Percentiles rank a stretch among this genome's conserved stretches.
Conservation (phyloP, 164 flowering plant species). For the Vitis rupestris region DNA sequence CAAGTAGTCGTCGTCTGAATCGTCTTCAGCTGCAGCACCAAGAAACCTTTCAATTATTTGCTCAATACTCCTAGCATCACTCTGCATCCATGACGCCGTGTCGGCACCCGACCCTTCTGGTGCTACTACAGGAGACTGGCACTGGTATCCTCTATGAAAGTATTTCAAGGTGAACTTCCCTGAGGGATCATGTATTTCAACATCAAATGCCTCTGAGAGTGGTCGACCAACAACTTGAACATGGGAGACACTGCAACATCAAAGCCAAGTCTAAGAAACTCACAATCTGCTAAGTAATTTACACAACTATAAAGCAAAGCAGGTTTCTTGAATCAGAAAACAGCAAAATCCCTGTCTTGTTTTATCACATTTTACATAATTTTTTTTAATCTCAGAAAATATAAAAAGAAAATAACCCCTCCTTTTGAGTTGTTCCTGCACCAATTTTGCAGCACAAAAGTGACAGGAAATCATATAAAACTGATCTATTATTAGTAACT, state of each 20-base stretch:
- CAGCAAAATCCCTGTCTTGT: too few relatives aligned
- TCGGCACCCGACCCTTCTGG: conserved; percentile 24
- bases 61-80: conserved; percentile 33
- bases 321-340: not conserved
- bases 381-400: too few relatives aligned
- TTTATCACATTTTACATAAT: too few relatives aligned
- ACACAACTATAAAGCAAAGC: not conserved
- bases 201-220: conserved; percentile 33
- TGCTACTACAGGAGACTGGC: conserved; percentile 3
- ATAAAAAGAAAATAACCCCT: conserved; percentile 1
- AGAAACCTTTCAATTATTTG: conserved; percentile 23
- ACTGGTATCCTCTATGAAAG: conserved; percentile 15
- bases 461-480: too few relatives aligned
- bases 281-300: not conserved
- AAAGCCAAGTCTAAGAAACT: not conserved
- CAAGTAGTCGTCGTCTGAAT: conserved; percentile 30
- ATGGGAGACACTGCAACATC: conserved; percentile 43
- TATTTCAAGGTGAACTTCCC: conserved; percentile 44
- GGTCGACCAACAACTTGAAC: conserved; percentile 53
- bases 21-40: conserved; percentile 23
- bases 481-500: too few relatives aligned
- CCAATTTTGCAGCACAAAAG: too few relatives aligned
- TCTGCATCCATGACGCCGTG: conserved; percentile 24
- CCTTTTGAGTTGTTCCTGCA: too few relatives aligned
- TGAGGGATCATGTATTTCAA: conserved; percentile 22